A percentile compares a stretch with the other conserved stretches of the same genome.
These are phyloP conservation scores for Pseudoturritis turrita DNA, from an alignment of 345 rosid genomes.

Conservation along the genomic window DNA sequence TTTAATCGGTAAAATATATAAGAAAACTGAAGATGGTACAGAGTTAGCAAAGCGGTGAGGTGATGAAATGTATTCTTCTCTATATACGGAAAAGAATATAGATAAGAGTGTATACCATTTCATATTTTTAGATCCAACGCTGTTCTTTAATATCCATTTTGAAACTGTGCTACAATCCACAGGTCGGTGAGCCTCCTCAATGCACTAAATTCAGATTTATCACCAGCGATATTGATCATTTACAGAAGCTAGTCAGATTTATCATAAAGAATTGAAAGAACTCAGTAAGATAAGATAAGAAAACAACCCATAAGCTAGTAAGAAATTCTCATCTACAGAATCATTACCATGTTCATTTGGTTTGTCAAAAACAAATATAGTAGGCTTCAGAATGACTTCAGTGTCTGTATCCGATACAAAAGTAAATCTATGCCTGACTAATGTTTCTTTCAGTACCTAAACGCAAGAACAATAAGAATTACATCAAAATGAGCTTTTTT, in stretches of 20 bases:
- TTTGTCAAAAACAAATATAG: slow-evolving; percentile 80
- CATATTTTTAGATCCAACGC: slow-evolving; percentile 97
- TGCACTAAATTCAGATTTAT: slow-evolving; percentile 57
- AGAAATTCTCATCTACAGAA: background rate
- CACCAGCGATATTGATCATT: background rate
- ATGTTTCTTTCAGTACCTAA: slow-evolving; percentile 74
- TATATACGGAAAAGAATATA: background rate
- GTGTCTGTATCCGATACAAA: slow-evolving; percentile 94
- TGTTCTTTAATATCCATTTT: slow-evolving; percentile 91
- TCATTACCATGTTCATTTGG: slow-evolving; percentile 75
- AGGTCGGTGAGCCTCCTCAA: slow-evolving; percentile 99
- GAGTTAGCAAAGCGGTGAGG: background rate
- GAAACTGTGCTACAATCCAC: slow-evolving; percentile 88
- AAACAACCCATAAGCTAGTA: too few species aligned
- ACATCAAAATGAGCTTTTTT: too few species aligned
- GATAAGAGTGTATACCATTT: slow-evolving; percentile 58
- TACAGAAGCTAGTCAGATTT: too few species aligned
- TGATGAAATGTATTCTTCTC: background rate
- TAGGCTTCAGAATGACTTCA: slow-evolving; percentile 96
- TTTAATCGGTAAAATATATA: slow-evolving; percentile 11
- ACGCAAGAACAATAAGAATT: background rate
- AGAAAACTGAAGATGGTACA: background rate
- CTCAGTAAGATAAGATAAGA: too few species aligned
- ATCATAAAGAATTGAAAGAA: too few species aligned
- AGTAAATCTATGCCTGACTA: slow-evolving; percentile 76